Evolutionary conservation across 2,329 filamentous ascomycete genomes (phyloP).

Genomic region (Aspergillus terreus): DNA sequence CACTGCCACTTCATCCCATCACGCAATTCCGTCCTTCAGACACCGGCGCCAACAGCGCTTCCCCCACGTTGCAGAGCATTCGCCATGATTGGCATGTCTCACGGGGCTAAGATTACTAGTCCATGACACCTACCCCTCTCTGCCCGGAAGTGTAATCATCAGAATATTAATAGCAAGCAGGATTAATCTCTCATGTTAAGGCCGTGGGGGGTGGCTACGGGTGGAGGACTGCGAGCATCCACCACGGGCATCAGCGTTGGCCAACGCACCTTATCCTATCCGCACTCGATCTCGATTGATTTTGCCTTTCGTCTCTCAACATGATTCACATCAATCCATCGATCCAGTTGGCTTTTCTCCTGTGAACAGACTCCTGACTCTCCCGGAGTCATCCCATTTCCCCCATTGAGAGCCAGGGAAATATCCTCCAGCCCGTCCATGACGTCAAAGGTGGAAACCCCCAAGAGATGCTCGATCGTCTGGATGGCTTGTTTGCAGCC

Average conservation of each 20-base stretch:
- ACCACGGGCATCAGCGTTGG: no score
- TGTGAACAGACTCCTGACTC: background rate
- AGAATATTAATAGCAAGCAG: no score
- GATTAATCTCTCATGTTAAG: no score
- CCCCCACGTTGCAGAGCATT: background rate
- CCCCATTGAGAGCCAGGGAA: background rate
- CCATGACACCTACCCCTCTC: background rate
- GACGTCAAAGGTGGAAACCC: slow-evolving; percentile 4
- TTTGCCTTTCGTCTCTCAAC: background rate
- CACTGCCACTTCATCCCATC: background rate
- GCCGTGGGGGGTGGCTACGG: no score
- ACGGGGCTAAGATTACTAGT: background rate
- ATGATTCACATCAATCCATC: background rate
- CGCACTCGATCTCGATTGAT: no score
- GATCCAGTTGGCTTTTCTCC: background rate
- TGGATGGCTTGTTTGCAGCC: background rate
- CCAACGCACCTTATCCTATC: no score
- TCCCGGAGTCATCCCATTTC: background rate
- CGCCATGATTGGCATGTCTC: background rate
- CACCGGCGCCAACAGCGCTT: background rate
- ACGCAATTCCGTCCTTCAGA: background rate
- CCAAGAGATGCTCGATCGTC: background rate
- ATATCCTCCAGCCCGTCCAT: slow-evolving; percentile 1
- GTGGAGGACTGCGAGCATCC: no score
- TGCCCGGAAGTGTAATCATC: background rate